Evolutionary conservation across 345 rosid genomes (phyloP).

Genomic region (Linum trigynum): DNA sequence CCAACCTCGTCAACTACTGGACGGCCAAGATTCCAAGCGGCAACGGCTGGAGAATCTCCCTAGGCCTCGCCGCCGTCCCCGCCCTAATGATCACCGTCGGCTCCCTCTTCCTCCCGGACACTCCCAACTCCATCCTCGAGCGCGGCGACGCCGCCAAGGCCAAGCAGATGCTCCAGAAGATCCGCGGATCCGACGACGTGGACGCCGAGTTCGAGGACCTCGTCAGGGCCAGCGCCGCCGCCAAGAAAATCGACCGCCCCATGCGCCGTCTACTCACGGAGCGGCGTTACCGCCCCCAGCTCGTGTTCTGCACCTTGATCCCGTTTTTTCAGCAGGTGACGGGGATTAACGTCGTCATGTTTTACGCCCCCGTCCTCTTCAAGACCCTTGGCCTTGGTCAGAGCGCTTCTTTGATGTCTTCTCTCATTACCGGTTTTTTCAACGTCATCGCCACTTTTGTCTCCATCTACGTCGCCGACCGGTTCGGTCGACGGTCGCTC

Average conservation of each 20-base stretch:
- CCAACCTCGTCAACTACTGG: constrained; percentile 5
- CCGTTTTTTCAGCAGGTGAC: constrained; percentile 2
- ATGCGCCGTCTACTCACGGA: background rate
- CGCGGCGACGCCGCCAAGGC: background rate
- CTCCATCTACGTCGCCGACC: background rate
- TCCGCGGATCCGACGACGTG: background rate
- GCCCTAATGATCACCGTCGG: constrained; percentile 3
- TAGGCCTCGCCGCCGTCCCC: constrained; percentile 1
- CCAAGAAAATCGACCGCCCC: constrained; percentile 2
- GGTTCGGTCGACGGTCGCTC: background rate
- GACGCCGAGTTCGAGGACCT: constrained; percentile 7
- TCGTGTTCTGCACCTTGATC: constrained; percentile 1
- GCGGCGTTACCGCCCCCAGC: background rate
- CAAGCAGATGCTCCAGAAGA: background rate
- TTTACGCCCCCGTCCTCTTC: background rate
- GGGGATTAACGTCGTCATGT: constrained; percentile 3
- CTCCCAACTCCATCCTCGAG: constrained; percentile 7
- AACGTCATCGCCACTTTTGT: background rate
- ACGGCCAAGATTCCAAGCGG: background rate
- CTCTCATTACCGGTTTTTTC: background rate
- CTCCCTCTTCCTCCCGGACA: constrained; percentile 7
- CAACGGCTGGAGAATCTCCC: constrained; percentile 8
- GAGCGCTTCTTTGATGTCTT: background rate
- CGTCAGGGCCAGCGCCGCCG: background rate
- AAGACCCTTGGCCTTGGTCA: background rate